A percentile compares a stretch with the other conserved stretches of the same genome.
Evolutionary conservation across 352 stramenopile species (phyloP).

Genomic region (Globisporangium takayamanum): DNA sequence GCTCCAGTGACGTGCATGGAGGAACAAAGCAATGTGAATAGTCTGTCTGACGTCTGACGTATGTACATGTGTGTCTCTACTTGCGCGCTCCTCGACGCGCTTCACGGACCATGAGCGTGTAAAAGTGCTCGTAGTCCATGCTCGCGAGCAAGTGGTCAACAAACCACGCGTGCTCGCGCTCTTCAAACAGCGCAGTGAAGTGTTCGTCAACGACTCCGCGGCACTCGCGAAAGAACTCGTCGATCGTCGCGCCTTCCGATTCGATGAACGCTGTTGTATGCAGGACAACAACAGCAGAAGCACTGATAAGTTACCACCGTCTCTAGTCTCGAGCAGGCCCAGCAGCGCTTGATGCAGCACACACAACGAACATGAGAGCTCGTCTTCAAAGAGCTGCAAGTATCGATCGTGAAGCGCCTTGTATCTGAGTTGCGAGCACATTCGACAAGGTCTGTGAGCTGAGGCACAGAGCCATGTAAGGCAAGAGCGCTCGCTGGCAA

Average conservation of each 20-base stretch:
- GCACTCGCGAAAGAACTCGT: conserved; percentile 71
- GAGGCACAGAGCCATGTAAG: not conserved
- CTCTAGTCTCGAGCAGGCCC: not conserved
- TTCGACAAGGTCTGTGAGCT: not conserved
- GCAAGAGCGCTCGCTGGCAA: not conserved
- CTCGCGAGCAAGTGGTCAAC: conserved; percentile 69
- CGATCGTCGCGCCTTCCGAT: conserved; percentile 47
- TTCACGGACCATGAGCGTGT: conserved; percentile 73
- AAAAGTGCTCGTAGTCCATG: conserved; percentile 80
- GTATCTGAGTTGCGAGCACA: conserved; percentile 25
- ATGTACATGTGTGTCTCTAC: conserved; percentile 7
- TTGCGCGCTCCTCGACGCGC: conserved; percentile 28
- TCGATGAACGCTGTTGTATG: conserved; percentile 46
- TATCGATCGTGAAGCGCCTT: conserved; percentile 71
- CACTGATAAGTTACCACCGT: not conserved
- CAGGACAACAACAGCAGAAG: not conserved
- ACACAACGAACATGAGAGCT: conserved; percentile 28
- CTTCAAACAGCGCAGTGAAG: conserved; percentile 54
- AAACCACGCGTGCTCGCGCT: conserved; percentile 65
- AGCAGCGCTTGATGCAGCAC: not conserved
- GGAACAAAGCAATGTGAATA: not conserved
- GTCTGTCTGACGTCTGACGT: not conserved
- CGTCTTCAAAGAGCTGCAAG: conserved; percentile 63
- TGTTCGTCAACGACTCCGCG: conserved; percentile 56
- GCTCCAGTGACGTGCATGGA: not conserved